Percentiles rank a stretch among this genome's conserved stretches.
These are phyloP conservation scores for Talaromyces verruculosus DNA, from an alignment of 2,329 filamentous ascomycete species.

Conservation along the genomic window DNA sequence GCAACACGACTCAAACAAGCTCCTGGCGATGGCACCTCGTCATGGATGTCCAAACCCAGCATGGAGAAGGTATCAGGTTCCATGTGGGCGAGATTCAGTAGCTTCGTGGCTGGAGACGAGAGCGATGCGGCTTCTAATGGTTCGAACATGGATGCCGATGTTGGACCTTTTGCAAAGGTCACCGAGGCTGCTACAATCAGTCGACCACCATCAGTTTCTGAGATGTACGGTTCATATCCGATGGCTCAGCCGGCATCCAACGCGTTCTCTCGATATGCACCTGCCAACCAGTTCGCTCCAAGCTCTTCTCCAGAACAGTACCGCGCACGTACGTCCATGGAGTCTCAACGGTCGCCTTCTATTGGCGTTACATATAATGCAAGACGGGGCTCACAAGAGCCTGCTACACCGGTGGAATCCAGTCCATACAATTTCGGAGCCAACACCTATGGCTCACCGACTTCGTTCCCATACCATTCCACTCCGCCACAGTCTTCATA, in stretches of 20 bases:
- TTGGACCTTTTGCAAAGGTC: constrained; percentile 80
- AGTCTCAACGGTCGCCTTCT: constrained; percentile 46
- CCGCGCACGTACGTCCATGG: constrained; percentile 51
- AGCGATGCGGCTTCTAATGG: constrained; percentile 63
- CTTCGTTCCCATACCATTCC: constrained; percentile 35
- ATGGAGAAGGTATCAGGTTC: constrained; percentile 94
- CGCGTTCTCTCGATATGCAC: constrained; percentile 45
- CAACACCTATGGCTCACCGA: constrained; percentile 34
- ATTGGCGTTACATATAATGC: constrained; percentile 36
- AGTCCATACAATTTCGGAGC: constrained; percentile 34
- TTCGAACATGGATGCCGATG: constrained; percentile 58
- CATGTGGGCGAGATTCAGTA: constrained; percentile 91
- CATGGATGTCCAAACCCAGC: constrained; percentile 92
- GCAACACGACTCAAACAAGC: constrained; percentile 79
- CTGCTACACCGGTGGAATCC: constrained; percentile 34
- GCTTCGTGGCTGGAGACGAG: constrained; percentile 92
- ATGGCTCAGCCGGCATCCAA: constrained; percentile 37
- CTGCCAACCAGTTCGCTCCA: constrained; percentile 47
- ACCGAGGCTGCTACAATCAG: constrained; percentile 73
- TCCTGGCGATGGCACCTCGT: constrained; percentile 75
- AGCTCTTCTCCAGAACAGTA: constrained; percentile 54
- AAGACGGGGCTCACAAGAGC: constrained; percentile 41
- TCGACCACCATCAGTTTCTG: constrained; percentile 70
- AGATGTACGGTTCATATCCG: constrained; percentile 67
- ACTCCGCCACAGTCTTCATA: constrained; percentile 42